Evolutionary conservation across 805 yeast genomes (phyloP).

Genomic region (Wickerhamiella occidentalis): DNA sequence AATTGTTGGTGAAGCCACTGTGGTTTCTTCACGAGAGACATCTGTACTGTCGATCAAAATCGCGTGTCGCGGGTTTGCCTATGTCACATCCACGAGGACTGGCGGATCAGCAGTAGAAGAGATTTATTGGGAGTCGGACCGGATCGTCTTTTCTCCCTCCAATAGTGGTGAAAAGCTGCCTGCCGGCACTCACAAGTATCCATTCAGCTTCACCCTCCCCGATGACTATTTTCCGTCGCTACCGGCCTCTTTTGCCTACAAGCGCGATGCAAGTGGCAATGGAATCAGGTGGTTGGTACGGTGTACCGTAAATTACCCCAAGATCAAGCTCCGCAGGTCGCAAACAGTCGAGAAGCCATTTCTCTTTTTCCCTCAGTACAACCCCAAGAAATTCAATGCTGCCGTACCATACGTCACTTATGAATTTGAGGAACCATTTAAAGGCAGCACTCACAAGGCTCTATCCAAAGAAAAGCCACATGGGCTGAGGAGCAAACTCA

Average conservation of each 20-base stretch:
- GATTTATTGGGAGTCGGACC: not conserved
- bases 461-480: not conserved
- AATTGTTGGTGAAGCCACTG: constrained; percentile 3
- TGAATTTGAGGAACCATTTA: constrained; percentile 4
- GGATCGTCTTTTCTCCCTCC: not conserved
- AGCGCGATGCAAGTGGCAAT: constrained; percentile 3
- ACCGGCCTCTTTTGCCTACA: constrained; percentile 7
- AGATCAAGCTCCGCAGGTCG: constrained; percentile 7
- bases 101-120: constrained; percentile 6
- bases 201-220: constrained; percentile 6
- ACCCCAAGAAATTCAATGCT: not conserved
- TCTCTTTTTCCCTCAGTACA: constrained; percentile 9
- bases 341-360: constrained; percentile 9
- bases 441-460: not conserved
- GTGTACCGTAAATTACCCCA: not conserved
- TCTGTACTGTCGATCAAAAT: not conserved
- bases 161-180: not conserved
- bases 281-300: constrained; percentile 11
- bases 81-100: constrained; percentile 1
- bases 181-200: constrained; percentile 6
- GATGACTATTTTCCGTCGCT: constrained; percentile 2
- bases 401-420: constrained; percentile 4
- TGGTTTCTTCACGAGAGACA: not conserved
- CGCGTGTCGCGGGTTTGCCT: constrained; percentile 5
- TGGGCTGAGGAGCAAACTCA: constrained; percentile 6